phyloP scores from a whole-genome alignment of 345 rosid genomes.

The Orychophragmus violaceus region DNA sequence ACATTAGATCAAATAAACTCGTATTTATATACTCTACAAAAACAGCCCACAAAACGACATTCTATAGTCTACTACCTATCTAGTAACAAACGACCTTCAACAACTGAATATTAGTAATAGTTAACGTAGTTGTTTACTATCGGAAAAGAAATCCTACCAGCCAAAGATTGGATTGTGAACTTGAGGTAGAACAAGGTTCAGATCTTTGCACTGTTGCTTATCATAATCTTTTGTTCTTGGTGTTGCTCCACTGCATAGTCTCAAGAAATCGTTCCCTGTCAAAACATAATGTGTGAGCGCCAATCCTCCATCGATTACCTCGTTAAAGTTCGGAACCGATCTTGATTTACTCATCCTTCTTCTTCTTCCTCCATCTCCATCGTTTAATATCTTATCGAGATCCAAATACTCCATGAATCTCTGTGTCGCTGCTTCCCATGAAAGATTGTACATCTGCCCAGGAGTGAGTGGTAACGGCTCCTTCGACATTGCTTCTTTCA shows the following conservation, averaged over 20 bases:
- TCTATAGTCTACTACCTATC: neutral
- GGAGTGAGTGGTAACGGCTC: slow-evolving; percentile 86
- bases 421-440: slow-evolving; percentile 99
- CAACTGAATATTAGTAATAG: neutral
- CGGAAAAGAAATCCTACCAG: slow-evolving; percentile 11
- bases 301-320: slow-evolving; percentile 72
- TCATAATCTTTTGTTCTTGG: slow-evolving; percentile 77
- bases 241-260: slow-evolving; percentile 74
- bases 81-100: slow-evolving; percentile 9
- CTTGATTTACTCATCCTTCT: slow-evolving; percentile 37
- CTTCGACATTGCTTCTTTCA: slow-evolving; percentile 70
- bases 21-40: slow-evolving; percentile 16
- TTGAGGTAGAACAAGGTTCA: slow-evolving; percentile 73
- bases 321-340: slow-evolving; percentile 50
- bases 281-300: slow-evolving; percentile 81
- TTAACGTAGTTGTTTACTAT: neutral
- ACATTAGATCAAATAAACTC: neutral
- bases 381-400: slow-evolving; percentile 51
- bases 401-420: slow-evolving; percentile 82
- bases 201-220: slow-evolving; percentile 80
- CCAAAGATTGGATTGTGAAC: slow-evolving; percentile 50
- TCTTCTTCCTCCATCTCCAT: slow-evolving; percentile 22
- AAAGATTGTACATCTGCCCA: slow-evolving; percentile 65
- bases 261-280: slow-evolving; percentile 82
- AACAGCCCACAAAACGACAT: neutral